These are phyloP conservation scores for Calocera viscosa DNA, from an alignment of 768 basidiomycete genomes.

Conservation along the genomic window DNA sequence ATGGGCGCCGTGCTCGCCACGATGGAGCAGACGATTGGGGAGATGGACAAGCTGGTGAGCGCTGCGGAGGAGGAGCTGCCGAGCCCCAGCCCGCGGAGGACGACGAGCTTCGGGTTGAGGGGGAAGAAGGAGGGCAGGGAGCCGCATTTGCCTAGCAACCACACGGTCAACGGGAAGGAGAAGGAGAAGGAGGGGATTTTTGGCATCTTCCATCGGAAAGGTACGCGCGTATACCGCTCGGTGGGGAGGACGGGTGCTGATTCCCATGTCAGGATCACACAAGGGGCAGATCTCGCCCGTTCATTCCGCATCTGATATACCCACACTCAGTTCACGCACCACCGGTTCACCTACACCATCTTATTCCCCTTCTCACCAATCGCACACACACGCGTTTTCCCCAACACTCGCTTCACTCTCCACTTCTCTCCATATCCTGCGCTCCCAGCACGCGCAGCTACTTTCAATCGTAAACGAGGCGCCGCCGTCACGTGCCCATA, in stretches of 20 bases:
- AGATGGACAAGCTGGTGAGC: slow-evolving; percentile 35
- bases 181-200: slow-evolving; percentile 33
- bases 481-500: slow-evolving; percentile 31
- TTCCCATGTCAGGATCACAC: slow-evolving; percentile 12
- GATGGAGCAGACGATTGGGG: slow-evolving; percentile 6
- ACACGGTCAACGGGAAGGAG: slow-evolving; percentile 12
- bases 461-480: slow-evolving; percentile 18
- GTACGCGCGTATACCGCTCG: slow-evolving; percentile 28
- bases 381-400: neutral
- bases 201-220: slow-evolving; percentile 46
- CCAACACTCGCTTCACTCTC: neutral
- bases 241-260: slow-evolving; percentile 19
- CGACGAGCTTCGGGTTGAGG: slow-evolving; percentile 11
- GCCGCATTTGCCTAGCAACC: neutral
- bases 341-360: slow-evolving; percentile 15
- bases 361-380: slow-evolving; percentile 34
- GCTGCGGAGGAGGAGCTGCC: slow-evolving; percentile 41
- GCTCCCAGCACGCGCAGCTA: slow-evolving; percentile 46
- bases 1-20: neutral
- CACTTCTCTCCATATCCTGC: slow-evolving; percentile 41
- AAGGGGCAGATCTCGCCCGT: neutral
- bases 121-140: slow-evolving; percentile 12
- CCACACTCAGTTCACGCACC: slow-evolving; percentile 5
- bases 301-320: neutral
- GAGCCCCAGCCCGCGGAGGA: neutral